Evolutionary conservation across 2,329 filamentous ascomycete species (phyloP), one percentile per base, ranked within the genome.

Genomic region (Colletotrichum cereale): DNA sequence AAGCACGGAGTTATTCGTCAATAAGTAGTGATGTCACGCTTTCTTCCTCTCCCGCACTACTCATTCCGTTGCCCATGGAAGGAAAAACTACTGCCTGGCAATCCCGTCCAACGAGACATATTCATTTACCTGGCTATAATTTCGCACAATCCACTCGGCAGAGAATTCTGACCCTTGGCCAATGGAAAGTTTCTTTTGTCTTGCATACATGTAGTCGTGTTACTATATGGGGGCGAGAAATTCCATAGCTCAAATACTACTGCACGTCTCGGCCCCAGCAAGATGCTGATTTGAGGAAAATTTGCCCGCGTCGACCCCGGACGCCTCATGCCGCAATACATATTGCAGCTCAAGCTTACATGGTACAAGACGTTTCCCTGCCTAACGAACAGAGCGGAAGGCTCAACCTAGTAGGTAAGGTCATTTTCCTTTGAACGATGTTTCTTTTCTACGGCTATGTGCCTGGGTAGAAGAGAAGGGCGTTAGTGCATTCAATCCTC

Each of bases 241-340:
- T 4, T n/a, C 6, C 63, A 18, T 14, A 34, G 36, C 57, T 52
- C 44, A 58, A 58, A 58, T 63, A n/a, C 47, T 62, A 64, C 64
- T 68, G 64, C 64, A 61, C 34, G 36, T 21, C 36, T n/a, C 18
- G 3, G 34, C 36, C 57, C 24, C 16, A 64, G 11, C 44, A 31
- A 62, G 36, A 67, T 47, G 57, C 65, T 71, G 57, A 68, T 71
- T 71, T 52, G 68, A 71, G 68, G 68, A 67, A 71, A 68, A 62
- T 63, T 68, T 56, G 34, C 67, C 50, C 62, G 61, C 26, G 26
- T 14, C 16, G 29, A 50, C 56, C 62, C 67, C 62, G 67, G 48
- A 61, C 67, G 26, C 31, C 58, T 62, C 63, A 34, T 67, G 38
- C 47, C 50, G 58, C n/a, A 48, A 34, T 67, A 38, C 40, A 62